Evolutionary conservation across 306 rosid genomes (phyloP).

Genomic region (Ammopiptanthus mongolicus): DNA sequence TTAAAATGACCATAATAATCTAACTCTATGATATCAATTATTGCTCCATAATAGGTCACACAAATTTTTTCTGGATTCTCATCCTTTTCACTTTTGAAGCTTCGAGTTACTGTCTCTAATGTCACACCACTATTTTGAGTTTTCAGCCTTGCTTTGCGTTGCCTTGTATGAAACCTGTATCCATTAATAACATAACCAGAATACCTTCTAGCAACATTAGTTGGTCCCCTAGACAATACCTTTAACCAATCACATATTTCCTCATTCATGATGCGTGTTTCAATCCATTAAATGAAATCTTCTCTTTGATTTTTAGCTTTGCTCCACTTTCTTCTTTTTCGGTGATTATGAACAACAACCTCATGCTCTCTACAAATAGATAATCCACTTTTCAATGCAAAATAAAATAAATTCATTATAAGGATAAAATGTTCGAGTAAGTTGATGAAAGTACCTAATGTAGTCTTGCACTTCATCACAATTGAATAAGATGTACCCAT

Average conservation of each 20-base stretch:
- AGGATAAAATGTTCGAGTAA: too few species aligned
- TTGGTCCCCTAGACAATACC: background rate
- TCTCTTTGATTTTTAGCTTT: background rate
- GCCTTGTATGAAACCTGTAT: background rate
- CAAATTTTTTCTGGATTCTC: background rate
- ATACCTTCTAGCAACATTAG: background rate
- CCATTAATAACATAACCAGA: background rate
- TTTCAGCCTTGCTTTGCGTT: background rate
- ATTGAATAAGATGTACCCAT: background rate
- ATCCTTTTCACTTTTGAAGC: background rate
- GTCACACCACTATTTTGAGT: background rate
- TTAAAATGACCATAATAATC: background rate
- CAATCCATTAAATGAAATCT: background rate
- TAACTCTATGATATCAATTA: background rate
- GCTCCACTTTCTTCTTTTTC: too few species aligned
- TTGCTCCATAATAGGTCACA: background rate
- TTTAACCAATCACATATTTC: background rate
- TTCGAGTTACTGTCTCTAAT: background rate
- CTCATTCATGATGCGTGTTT: background rate
- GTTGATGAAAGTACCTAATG: too few species aligned
- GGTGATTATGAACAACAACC: too few species aligned
- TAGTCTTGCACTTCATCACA: background rate
- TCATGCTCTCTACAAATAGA: too few species aligned
- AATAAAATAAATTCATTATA: too few species aligned
- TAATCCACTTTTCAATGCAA: too few species aligned